A percentile compares a stretch with the other conserved stretches of the same genome.
These are phyloP conservation scores for Kwoniella dejecticola DNA, from an alignment of 768 basidiomycete genomes.

Conservation along the genomic window DNA sequence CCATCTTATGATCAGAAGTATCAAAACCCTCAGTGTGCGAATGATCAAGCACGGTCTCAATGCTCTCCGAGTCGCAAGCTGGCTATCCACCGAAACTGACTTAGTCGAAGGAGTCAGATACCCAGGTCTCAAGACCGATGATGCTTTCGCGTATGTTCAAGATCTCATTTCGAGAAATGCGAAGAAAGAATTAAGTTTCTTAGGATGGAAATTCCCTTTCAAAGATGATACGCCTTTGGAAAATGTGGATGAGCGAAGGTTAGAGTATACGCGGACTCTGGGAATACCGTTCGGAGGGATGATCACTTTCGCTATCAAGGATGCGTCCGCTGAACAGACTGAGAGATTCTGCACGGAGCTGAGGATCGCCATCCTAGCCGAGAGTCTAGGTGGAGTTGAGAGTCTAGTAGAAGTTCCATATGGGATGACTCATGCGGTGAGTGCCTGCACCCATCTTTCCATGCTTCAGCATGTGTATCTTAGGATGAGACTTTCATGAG, in stretches of 20 bases:
- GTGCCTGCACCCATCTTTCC: no score
- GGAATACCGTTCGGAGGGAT: constrained; percentile 91
- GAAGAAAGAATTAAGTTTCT: constrained; percentile 62
- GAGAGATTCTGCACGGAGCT: constrained; percentile 69
- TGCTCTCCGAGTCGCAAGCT: constrained; percentile 72
- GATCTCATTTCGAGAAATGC: constrained; percentile 68
- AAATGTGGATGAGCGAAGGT: constrained; percentile 22
- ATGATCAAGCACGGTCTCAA: constrained; percentile 85
- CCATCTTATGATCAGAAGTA: constrained; percentile 86
- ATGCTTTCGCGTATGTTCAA: constrained; percentile 68
- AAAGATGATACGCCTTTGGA: not conserved
- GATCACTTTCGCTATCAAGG: constrained; percentile 69
- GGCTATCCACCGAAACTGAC: constrained; percentile 60
- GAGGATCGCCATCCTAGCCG: constrained; percentile 76
- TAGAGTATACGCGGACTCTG: constrained; percentile 24
- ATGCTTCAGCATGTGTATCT: no score
- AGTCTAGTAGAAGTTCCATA: constrained; percentile 83
- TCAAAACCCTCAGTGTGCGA: constrained; percentile 86
- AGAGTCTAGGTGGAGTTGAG: constrained; percentile 90
- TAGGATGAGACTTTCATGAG: no score
- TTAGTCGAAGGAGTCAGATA: constrained; percentile 82
- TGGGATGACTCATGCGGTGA: constrained; percentile 78
- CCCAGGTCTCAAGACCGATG: constrained; percentile 73
- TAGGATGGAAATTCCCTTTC: constrained; percentile 54
- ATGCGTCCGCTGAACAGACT: constrained; percentile 60